Base-by-base conservation (phyloP, 257 asterid species). In the Nicotiana knightiana region DNA sequence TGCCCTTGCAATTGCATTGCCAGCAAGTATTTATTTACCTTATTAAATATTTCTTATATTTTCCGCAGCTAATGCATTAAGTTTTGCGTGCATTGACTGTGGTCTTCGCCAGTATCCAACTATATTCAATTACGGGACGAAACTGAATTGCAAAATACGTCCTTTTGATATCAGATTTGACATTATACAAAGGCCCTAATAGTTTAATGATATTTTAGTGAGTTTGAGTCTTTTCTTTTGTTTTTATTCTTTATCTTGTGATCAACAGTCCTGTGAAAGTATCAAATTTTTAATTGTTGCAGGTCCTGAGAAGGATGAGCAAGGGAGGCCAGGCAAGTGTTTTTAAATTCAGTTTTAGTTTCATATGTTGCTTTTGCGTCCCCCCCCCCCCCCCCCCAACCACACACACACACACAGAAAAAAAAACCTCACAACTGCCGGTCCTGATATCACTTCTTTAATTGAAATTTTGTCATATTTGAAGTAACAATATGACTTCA, bases 261-360 rank as follows among this genome's bases (percentile, higher is more conserved):
- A 13, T 75, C 5, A 75, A 1, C 79, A 28, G 26, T 75, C 63
- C 28, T 75, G 43, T 26, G 26, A 75, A 26, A 48, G 26, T 51
- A 26, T 75, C 63, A 32, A 53, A 75, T 8, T 51, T 48, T 15
- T 75, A 0, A 51, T 63, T 88, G 58, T 33, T 79, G 68, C 84
- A 96, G 99, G 97, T 83, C 97, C 90, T 67, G 97, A 93, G 81
- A 86, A 28, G 82, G 92, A 91, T 77, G 97, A 90, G 76, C 94
- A 86, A 80, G 96, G 82, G 82, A 90, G 84, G 61, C 87, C 88
- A 81, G 98, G 99, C 92, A 89, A 75, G 80, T 51, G 63, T 75
- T 51, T 51, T 13, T 26, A 0, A 13, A 13, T 48, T 73, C 37
- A 73, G 59, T 48, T 48, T 71, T 48, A 0, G 79, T 26, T 73